These are phyloP conservation scores for Cicer pinnatifidum DNA, from an alignment of 306 rosid species.

Conservation along the genomic window DNA sequence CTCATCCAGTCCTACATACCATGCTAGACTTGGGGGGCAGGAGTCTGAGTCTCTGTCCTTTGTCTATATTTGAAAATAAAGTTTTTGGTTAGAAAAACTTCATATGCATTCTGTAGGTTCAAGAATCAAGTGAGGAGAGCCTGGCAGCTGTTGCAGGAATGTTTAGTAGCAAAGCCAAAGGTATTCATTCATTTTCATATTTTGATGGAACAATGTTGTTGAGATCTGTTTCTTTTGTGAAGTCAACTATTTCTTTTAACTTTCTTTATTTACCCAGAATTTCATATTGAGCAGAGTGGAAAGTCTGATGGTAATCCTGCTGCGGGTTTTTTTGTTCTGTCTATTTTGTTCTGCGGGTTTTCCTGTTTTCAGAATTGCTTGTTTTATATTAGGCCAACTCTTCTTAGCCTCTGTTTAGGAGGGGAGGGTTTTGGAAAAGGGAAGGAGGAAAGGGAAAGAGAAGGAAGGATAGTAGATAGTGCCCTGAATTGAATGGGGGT, in stretches of 20 bases:
- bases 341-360: constrained; percentile 1
- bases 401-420: too few relatives aligned
- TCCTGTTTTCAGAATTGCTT: constrained; percentile 24
- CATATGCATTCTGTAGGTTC: constrained; percentile 58
- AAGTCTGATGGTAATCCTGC: constrained; percentile 22
- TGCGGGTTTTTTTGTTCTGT: constrained; percentile 23
- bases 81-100: constrained; percentile 36
- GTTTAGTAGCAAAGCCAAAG: constrained; percentile 99
- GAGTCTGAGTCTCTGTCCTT: not conserved
- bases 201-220: constrained; percentile 27
- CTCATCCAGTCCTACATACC: constrained; percentile 12
- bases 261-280: not conserved
- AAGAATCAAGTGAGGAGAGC: constrained; percentile 95
- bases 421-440: too few relatives aligned
- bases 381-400: constrained; percentile 22
- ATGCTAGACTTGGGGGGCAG: constrained; percentile 13
- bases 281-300: constrained; percentile 21
- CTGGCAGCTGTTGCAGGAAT: constrained; percentile 98
- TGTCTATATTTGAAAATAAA: constrained; percentile 27
- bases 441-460: too few relatives aligned
- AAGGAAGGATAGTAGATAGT: too few relatives aligned
- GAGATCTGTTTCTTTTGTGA: constrained; percentile 21
- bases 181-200: constrained; percentile 53
- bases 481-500: too few relatives aligned
- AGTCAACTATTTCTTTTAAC: constrained; percentile 30